These are phyloP conservation scores for Echinosophora koreensis DNA, from an alignment of 306 rosid species.

Conservation along the genomic window DNA sequence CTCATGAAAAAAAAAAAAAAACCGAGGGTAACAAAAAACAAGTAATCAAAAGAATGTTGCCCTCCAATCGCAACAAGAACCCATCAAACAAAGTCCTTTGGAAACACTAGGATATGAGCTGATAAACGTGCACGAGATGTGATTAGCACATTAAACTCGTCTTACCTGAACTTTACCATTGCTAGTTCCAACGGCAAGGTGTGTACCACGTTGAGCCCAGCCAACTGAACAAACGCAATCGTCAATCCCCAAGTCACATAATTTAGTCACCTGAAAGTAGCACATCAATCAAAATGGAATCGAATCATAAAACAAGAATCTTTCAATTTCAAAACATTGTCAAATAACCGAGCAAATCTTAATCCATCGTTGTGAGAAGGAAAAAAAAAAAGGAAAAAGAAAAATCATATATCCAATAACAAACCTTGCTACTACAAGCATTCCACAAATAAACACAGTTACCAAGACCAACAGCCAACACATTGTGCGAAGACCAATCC, in stretches of 20 bases:
- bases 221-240: conserved; percentile 97
- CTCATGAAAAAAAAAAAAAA: neutral
- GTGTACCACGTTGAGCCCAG: conserved; percentile 98
- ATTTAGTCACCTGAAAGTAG: conserved; percentile 81
- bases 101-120: neutral
- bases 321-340: neutral
- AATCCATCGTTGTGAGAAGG: conserved; percentile 2
- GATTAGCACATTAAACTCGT: conserved; percentile 42
- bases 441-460: conserved; percentile 98
- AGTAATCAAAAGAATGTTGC: neutral
- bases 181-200: conserved; percentile 97
- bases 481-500: conserved; percentile 97
- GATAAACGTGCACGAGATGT: neutral
- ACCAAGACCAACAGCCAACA: conserved; percentile 93
- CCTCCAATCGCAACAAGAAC: neutral
- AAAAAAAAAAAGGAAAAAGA: too few species aligned
- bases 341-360: neutral
- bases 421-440: conserved; percentile 97
- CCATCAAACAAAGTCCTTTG: conserved; percentile 25
- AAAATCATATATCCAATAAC: conserved; percentile 26
- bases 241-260: conserved; percentile 92
- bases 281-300: conserved; percentile 40
- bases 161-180: conserved; percentile 94
- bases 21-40: conserved; percentile 12
- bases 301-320: neutral